These are phyloP conservation scores for Aspergillus piperis DNA, from an alignment of 2,329 filamentous ascomycete species.

Conservation along the genomic window DNA sequence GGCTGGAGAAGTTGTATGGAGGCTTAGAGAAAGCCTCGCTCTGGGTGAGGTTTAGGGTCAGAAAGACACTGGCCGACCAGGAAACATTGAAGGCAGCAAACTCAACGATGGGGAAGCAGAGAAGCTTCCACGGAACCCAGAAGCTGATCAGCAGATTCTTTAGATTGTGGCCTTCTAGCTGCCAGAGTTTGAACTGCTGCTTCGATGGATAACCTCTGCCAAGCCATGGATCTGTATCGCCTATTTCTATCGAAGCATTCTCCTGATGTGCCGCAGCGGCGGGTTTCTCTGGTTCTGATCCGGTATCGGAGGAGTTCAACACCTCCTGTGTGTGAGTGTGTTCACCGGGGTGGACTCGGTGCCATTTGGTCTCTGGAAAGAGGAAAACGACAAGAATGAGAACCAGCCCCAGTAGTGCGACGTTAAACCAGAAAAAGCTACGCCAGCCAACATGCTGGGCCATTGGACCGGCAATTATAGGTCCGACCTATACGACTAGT, in stretches of 20 bases:
- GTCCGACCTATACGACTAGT: slow-evolving; percentile 45
- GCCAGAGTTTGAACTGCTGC: slow-evolving; percentile 58
- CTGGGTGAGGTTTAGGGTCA: slow-evolving; percentile 63
- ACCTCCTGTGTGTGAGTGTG: slow-evolving; percentile 16
- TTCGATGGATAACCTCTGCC: slow-evolving; percentile 58
- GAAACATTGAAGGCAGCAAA: slow-evolving; percentile 63
- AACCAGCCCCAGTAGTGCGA: slow-evolving; percentile 54
- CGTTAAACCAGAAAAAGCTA: slow-evolving; percentile 68
- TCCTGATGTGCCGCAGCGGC: slow-evolving; percentile 13
- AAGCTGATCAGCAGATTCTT: slow-evolving; percentile 55
- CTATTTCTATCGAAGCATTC: slow-evolving; percentile 20
- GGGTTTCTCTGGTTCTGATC: slow-evolving; percentile 20
- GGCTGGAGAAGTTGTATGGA: slow-evolving; percentile 56
- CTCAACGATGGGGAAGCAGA: slow-evolving; percentile 64
- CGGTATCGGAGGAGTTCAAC: neutral
- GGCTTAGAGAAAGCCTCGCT: slow-evolving; percentile 57
- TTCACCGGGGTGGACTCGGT: slow-evolving; percentile 43
- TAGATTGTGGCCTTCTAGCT: slow-evolving; percentile 47
- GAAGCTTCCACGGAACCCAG: slow-evolving; percentile 64
- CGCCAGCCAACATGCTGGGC: slow-evolving; percentile 60
- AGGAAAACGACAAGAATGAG: slow-evolving; percentile 58
- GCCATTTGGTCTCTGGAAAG: slow-evolving; percentile 66
- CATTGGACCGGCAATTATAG: slow-evolving; percentile 64
- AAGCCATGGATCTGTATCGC: slow-evolving; percentile 54
- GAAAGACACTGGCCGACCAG: slow-evolving; percentile 60